A percentile compares a stretch with the other conserved stretches of the same genome.
These are phyloP conservation scores for Perilla frutescens DNA, from an alignment of 257 asterid species.

Conservation along the genomic window DNA sequence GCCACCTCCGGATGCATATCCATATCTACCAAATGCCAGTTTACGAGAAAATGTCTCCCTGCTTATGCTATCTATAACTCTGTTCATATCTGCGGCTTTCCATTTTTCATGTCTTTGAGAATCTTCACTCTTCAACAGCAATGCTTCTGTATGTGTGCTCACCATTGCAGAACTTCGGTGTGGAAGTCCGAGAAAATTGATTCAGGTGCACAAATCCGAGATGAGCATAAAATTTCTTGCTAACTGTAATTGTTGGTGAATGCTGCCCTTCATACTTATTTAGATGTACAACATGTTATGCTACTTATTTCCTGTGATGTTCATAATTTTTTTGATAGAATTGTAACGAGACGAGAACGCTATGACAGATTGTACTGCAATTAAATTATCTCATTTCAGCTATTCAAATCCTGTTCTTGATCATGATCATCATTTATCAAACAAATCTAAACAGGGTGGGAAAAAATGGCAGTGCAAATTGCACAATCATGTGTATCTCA, in stretches of 20 bases:
- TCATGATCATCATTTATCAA: background rate
- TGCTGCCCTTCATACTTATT: slow-evolving; percentile 26
- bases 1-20: slow-evolving; percentile 89
- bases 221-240: slow-evolving; percentile 21
- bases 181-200: slow-evolving; percentile 11
- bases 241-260: slow-evolving; percentile 32
- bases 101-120: slow-evolving; percentile 51
- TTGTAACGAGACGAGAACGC: slow-evolving; percentile 31
- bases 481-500: background rate
- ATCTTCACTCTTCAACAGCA: slow-evolving; percentile 24
- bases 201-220: slow-evolving; percentile 34
- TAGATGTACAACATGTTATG: slow-evolving; percentile 19
- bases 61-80: slow-evolving; percentile 46
- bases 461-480: background rate
- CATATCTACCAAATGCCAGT: slow-evolving; percentile 73
- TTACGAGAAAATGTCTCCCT: slow-evolving; percentile 46
- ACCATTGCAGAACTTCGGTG: slow-evolving; percentile 4
- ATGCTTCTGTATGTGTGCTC: slow-evolving; percentile 18
- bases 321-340: slow-evolving; percentile 44
- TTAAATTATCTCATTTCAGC: slow-evolving; percentile 8
- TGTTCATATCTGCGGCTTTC: slow-evolving; percentile 49
- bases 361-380: slow-evolving; percentile 18
- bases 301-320: slow-evolving; percentile 31
- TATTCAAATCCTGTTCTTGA: background rate
- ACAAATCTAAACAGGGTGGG: slow-evolving; percentile 1